These are phyloP conservation scores for Wickerhamomyces sydowiorum DNA, from an alignment of 805 yeast genomes.

Conservation along the genomic window DNA sequence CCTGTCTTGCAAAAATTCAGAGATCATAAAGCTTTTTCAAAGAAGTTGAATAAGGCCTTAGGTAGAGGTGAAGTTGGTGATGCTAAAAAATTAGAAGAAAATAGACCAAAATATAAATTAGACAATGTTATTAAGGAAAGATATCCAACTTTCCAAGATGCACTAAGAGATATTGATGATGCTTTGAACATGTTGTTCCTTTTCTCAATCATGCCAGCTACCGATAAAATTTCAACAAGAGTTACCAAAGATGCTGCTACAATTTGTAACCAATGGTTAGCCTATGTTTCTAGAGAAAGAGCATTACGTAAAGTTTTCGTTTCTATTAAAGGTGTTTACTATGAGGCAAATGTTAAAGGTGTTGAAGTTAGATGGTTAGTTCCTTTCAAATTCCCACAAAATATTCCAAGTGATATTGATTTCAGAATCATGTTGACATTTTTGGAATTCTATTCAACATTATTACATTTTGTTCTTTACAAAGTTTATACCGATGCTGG, in stretches of 20 bases:
- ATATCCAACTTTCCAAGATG: slow-evolving; percentile 90
- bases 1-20: slow-evolving; percentile 88
- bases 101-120: slow-evolving; percentile 78
- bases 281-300: slow-evolving; percentile 83
- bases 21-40: slow-evolving; percentile 92
- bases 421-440: slow-evolving; percentile 96
- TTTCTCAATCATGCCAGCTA: slow-evolving; percentile 92
- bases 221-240: slow-evolving; percentile 70
- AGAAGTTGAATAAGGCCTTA: slow-evolving; percentile 81
- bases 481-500: slow-evolving; percentile 82
- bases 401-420: slow-evolving; percentile 90
- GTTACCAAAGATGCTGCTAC: slow-evolving; percentile 85
- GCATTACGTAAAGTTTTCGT: slow-evolving; percentile 85
- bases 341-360: slow-evolving; percentile 84
- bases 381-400: slow-evolving; percentile 95
- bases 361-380: slow-evolving; percentile 95
- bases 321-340: slow-evolving; percentile 94
- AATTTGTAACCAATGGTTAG: slow-evolving; percentile 92
- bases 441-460: slow-evolving; percentile 90
- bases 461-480: slow-evolving; percentile 81
- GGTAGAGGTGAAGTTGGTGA: slow-evolving; percentile 88
- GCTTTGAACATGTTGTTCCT: slow-evolving; percentile 92
- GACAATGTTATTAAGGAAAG: slow-evolving; percentile 92
- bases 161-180: slow-evolving; percentile 90
- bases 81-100: slow-evolving; percentile 79